phyloP scores from a whole-genome alignment of 306 rosid genomes.

The Abrus pulchellus region DNA sequence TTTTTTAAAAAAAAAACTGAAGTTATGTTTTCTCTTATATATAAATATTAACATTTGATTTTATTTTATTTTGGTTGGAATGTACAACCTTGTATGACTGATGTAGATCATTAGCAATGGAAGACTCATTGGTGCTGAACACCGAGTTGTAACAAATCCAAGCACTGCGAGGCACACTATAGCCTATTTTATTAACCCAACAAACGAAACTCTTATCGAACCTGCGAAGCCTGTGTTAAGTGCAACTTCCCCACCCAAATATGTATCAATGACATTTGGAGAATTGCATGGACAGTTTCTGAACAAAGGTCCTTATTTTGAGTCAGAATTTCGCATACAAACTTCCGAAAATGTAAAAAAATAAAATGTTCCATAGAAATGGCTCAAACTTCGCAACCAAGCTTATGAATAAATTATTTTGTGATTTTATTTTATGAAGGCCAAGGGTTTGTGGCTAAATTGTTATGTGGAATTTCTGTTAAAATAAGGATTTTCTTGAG shows the following conservation, averaged over 20 bases:
- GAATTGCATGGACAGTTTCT: constrained; percentile 48
- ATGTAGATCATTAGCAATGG: constrained; percentile 67
- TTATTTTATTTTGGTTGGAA: too few species aligned
- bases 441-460: background rate
- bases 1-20: too few species aligned
- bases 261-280: constrained; percentile 55
- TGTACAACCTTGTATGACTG: background rate
- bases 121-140: constrained; percentile 66
- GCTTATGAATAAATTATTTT: constrained; percentile 4
- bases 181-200: constrained; percentile 65
- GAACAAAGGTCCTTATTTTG: constrained; percentile 46
- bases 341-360: too few species aligned
- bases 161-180: constrained; percentile 51
- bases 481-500: too few species aligned
- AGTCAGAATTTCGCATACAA: constrained; percentile 36
- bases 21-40: too few species aligned
- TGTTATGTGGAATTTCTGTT: background rate
- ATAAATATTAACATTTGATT: too few species aligned
- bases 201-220: constrained; percentile 55
- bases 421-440: background rate
- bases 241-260: constrained; percentile 53
- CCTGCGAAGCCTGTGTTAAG: constrained; percentile 61
- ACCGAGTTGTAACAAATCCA: constrained; percentile 70
- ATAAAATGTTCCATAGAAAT: too few species aligned
- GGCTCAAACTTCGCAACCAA: background rate